phyloP scores from a whole-genome alignment of 2,329 filamentous ascomycete species.

The Paraconiothyrium sp. region DNA sequence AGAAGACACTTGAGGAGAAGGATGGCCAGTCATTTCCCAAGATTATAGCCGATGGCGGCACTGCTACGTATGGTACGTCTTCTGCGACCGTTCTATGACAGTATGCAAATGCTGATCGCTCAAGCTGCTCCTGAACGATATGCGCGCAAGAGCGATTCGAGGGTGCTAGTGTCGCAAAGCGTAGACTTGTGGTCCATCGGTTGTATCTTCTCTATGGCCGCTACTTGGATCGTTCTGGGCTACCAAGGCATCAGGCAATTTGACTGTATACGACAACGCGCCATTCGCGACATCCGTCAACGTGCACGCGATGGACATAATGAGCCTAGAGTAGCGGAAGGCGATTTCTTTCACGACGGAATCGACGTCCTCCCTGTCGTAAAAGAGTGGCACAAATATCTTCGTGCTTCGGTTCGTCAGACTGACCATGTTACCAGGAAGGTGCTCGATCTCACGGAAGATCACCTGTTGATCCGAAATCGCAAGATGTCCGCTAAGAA shows the following conservation, averaged over 20 bases:
- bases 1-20: neutral
- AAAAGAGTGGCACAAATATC: neutral
- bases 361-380: neutral
- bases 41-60: neutral
- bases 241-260: neutral
- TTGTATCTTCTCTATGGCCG: neutral
- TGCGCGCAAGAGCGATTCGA: neutral
- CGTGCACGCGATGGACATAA: neutral
- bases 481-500: neutral
- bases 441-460: neutral
- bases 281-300: neutral
- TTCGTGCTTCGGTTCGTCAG: neutral
- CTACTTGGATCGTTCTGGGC: neutral
- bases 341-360: neutral
- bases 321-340: neutral
- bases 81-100: neutral
- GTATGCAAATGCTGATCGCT: neutral
- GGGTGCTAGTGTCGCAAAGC: neutral
- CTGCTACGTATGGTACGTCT: neutral
- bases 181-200: neutral
- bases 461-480: neutral
- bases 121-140: neutral
- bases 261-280: neutral
- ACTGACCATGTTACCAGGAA: neutral
- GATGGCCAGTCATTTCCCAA: neutral